These are phyloP conservation scores for Boletus barrowsii DNA, from an alignment of 768 basidiomycete species.

Conservation along the genomic window DNA sequence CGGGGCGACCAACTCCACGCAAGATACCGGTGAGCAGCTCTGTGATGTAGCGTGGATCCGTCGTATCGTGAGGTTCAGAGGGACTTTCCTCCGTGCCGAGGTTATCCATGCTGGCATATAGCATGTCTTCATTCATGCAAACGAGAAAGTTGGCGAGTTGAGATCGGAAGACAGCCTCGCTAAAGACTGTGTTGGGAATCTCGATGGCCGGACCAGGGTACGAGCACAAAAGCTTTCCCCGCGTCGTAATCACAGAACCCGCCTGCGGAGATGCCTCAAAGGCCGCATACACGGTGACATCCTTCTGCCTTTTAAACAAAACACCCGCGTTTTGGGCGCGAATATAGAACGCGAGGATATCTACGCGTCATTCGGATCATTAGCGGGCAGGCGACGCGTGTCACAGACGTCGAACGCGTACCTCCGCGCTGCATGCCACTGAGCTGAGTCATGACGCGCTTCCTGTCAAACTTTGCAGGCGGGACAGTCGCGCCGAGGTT, in stretches of 20 bases:
- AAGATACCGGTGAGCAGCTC: conserved; percentile 45
- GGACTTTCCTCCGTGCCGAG: no score
- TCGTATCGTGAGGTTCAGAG: conserved; percentile 9
- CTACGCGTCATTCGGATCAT: conserved; percentile 19
- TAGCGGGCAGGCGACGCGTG: no score
- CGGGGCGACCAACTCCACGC: conserved; percentile 28
- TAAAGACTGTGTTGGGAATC: conserved; percentile 28
- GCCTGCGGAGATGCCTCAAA: conserved; percentile 44
- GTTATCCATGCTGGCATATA: conserved; percentile 1
- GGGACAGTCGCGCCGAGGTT: no score
- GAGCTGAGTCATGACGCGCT: conserved; percentile 4
- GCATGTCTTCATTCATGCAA: conserved; percentile 32
- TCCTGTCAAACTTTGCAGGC: no score
- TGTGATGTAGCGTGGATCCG: conserved; percentile 44
- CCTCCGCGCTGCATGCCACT: conserved; percentile 23
- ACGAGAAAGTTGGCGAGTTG: conserved; percentile 40
- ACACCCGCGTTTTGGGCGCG: conserved; percentile 49
- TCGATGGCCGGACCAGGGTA: conserved; percentile 45
- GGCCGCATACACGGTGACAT: not conserved
- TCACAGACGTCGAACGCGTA: not conserved
- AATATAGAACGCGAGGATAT: conserved; percentile 36
- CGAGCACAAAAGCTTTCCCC: conserved; percentile 42
- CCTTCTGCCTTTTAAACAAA: conserved; percentile 31
- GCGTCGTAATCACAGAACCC: conserved; percentile 31
- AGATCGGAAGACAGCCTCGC: conserved; percentile 28